Conservation (phyloP, 352 stramenopile species). For the Globisporangium heterothallicum region DNA sequence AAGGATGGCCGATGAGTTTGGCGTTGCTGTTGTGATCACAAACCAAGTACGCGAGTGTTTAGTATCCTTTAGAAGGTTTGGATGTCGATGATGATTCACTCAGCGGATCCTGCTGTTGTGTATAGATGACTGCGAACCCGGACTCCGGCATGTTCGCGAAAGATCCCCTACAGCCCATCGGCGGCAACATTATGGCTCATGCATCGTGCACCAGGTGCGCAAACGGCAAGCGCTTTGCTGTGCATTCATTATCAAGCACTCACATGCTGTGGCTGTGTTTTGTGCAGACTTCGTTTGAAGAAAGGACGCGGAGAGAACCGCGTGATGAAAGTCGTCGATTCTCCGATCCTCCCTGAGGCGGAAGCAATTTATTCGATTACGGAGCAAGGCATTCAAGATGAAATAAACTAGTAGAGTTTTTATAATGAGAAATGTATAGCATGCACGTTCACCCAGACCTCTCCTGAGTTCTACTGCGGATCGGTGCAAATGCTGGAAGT, state of each 20-base stretch:
- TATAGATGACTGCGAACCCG: conserved; percentile 84
- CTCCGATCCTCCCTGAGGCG: conserved; percentile 95
- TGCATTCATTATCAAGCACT: conserved; percentile 4
- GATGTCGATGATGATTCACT: background rate
- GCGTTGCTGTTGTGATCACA: conserved; percentile 92
- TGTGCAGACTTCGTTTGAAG: conserved; percentile 81
- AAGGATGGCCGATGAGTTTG: conserved; percentile 98
- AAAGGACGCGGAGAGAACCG: conserved; percentile 98
- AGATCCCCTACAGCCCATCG: conserved; percentile 87
- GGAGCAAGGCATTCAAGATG: conserved; percentile 91
- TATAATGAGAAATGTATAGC: background rate
- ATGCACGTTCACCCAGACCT: too few relatives aligned
- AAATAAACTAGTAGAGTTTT: conserved; percentile 57
- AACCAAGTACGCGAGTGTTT: conserved; percentile 54
- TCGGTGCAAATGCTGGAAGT: background rate
- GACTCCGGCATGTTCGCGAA: conserved; percentile 90
- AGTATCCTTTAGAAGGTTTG: background rate
- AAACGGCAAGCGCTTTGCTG: too few relatives aligned
- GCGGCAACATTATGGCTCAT: conserved; percentile 88
- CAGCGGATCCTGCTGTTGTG: background rate
- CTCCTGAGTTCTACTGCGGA: too few relatives aligned
- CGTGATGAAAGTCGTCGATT: conserved; percentile 97
- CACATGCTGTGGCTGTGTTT: conserved; percentile 3
- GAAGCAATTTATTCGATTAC: conserved; percentile 98
- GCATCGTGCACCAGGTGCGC: conserved; percentile 71